phyloP scores from a whole-genome alignment of 1,139 yeast genomes.

The Suhomyces guaymorum region DNA sequence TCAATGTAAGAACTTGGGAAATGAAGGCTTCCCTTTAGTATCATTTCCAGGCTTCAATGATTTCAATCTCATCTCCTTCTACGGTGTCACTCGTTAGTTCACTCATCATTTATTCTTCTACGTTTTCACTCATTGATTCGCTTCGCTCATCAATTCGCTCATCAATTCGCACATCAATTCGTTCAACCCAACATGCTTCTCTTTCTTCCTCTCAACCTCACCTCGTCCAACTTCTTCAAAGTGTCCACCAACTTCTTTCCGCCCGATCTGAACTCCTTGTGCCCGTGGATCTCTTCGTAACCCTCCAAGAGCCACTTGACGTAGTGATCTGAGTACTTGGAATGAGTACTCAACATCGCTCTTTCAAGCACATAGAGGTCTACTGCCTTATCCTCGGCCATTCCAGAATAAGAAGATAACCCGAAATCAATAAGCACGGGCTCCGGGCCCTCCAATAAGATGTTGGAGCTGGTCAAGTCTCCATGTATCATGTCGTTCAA shows the following conservation, averaged over 20 bases:
- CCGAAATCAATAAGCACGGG: slow-evolving; percentile 92
- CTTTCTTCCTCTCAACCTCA: slow-evolving; percentile 89
- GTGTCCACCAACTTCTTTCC: slow-evolving; percentile 55
- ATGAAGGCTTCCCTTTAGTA: too few relatives aligned
- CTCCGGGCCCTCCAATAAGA: slow-evolving; percentile 50
- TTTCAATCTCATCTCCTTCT: too few relatives aligned
- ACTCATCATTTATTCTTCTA: too few relatives aligned
- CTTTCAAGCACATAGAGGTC: slow-evolving; percentile 92
- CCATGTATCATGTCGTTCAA: slow-evolving; percentile 85
- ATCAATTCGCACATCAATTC: background rate
- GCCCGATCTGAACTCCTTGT: slow-evolving; percentile 32
- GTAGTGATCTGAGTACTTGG: slow-evolving; percentile 64
- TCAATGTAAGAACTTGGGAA: too few relatives aligned
- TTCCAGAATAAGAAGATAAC: slow-evolving; percentile 69
- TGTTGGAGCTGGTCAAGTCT: slow-evolving; percentile 89
- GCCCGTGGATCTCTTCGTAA: slow-evolving; percentile 48
- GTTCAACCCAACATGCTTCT: slow-evolving; percentile 84
- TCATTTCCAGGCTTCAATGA: too few relatives aligned
- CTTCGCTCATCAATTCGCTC: background rate
- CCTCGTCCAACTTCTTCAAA: slow-evolving; percentile 70
- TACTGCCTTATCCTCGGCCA: slow-evolving; percentile 93
- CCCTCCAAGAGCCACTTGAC: slow-evolving; percentile 75
- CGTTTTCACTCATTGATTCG: too few relatives aligned
- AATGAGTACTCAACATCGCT: slow-evolving; percentile 89
- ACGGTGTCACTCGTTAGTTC: too few relatives aligned